Conservation (phyloP, 805 yeast genomes). For the Novakomyces olei region DNA sequence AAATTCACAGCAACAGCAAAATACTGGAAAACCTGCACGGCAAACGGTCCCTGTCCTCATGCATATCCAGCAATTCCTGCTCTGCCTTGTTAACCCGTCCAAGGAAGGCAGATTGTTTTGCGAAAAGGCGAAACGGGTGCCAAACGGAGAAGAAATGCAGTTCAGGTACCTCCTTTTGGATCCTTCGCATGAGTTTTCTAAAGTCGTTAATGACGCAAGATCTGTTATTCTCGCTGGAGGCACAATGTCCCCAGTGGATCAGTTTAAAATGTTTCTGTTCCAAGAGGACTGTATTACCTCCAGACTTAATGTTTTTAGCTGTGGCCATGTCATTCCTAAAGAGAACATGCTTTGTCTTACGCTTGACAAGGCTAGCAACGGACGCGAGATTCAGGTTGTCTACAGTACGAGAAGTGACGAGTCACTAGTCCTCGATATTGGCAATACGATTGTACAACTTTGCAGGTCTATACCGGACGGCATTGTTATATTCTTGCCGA, state of each 20-base stretch:
- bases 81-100: conserved; percentile 48
- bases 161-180: conserved; percentile 57
- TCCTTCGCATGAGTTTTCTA: conserved; percentile 48
- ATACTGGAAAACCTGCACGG: conserved; percentile 5
- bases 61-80: conserved; percentile 41
- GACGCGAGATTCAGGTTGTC: conserved; percentile 35
- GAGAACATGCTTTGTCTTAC: conserved; percentile 42
- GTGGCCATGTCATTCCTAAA: conserved; percentile 69
- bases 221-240: conserved; percentile 81
- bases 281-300: conserved; percentile 26
- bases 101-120: conserved; percentile 61
- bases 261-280: conserved; percentile 41
- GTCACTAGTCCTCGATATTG: conserved; percentile 28
- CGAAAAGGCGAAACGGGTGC: conserved; percentile 18
- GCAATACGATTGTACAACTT: conserved; percentile 25
- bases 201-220: conserved; percentile 38
- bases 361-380: conserved; percentile 16
- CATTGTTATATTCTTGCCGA: conserved; percentile 62
- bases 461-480: conserved; percentile 40
- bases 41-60: conserved; percentile 31
- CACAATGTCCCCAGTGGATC: conserved; percentile 72
- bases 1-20: conserved; percentile 6
- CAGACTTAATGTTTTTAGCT: conserved; percentile 33
- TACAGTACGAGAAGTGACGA: conserved; percentile 35
- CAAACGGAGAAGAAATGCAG: background rate